A percentile compares a stretch with the other conserved stretches of the same genome.
These are phyloP conservation scores for Casuarina equisetifolia DNA, from an alignment of 306 rosid genomes.

Conservation along the genomic window DNA sequence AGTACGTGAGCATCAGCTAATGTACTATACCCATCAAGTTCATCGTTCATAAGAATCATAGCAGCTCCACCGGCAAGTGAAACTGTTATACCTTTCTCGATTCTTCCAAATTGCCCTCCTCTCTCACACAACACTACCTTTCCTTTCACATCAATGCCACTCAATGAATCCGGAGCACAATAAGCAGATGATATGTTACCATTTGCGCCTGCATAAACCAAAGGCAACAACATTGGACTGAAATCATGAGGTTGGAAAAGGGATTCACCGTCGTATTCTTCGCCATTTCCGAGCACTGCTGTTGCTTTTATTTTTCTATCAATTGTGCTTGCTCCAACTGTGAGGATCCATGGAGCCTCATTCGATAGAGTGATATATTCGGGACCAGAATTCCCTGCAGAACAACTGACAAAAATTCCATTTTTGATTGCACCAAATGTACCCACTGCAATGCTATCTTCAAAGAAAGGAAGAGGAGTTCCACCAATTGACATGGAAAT, in stretches of 20 bases:
- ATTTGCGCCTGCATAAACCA: conserved; percentile 42
- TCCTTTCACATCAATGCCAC: conserved; percentile 28
- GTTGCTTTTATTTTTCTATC: conserved; percentile 55
- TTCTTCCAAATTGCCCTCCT: conserved; percentile 20
- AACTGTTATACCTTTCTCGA: conserved; percentile 30
- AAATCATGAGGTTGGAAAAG: conserved; percentile 38
- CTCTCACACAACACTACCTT: conserved; percentile 53
- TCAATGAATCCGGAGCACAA: conserved; percentile 36
- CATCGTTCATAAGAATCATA: conserved; percentile 45
- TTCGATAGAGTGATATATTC: conserved; percentile 37
- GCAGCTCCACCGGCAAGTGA: conserved; percentile 43
- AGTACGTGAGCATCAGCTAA: conserved; percentile 36
- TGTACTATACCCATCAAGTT: conserved; percentile 14
- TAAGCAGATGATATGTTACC: conserved; percentile 11
- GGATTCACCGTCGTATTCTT: conserved; percentile 44
- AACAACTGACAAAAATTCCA: conserved; percentile 71
- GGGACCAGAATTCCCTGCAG: conserved; percentile 70
- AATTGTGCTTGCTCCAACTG: conserved; percentile 53
- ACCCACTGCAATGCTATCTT: conserved; percentile 57
- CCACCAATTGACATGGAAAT: conserved; percentile 71
- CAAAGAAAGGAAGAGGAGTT: conserved; percentile 43
- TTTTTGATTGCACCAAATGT: conserved; percentile 57
- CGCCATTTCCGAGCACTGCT: conserved; percentile 50
- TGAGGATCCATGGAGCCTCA: conserved; percentile 75
- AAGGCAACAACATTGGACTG: conserved; percentile 23